Base-by-base conservation (phyloP, 1,284 basidiomycete genomes). In the Termitomyces sp. region DNA sequence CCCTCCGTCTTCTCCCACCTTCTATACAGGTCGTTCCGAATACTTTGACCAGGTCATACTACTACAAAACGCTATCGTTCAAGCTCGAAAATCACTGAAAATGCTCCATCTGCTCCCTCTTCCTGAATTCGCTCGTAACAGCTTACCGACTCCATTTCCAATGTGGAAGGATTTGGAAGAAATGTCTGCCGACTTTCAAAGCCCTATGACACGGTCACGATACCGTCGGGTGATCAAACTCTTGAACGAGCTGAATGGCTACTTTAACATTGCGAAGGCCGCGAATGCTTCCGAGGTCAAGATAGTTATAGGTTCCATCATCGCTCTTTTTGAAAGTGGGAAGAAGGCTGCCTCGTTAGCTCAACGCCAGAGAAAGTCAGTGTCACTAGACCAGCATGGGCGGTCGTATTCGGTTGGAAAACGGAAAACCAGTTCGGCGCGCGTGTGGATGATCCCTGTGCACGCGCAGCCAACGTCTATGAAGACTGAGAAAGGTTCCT, bases 381-480 rank as follows among this genome's bases (percentile, higher is more conserved):
- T 82, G 40, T 67, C 73, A 31, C 71, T 91, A 54, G 94, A 96
- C 67, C 74, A 78, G 49, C 79, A 80, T 52, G 92, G 92, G 15
- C 77, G 94, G 53, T 85, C 86, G n/a, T 92, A 92, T 67, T 89
- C 89, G 0, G 67, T 88, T 40, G 94, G 94, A 26, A 82, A 84
- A 70, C 82, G 93, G 63, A 97, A 97, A 73, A 91, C 90, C 55
- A 90, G 88, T 63, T 77, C 85, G 1, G 92, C 94, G 21, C 81
- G 93, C 46, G 94, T 95, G 2, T 99, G 96, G 95, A 86, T 98
- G 73, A 89, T 98, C 52, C 87, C 88, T n/a, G 79, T 84, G 12
- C 78, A 82, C 55, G 61, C 67, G 45, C 58, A 56, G 48, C 59
- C 65, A 50, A 58, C 58, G 41, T 54, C 38, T 49, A 55, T 38